These are phyloP conservation scores for Osmanthus fragrans DNA, from an alignment of 257 asterid species.

Conservation along the genomic window DNA sequence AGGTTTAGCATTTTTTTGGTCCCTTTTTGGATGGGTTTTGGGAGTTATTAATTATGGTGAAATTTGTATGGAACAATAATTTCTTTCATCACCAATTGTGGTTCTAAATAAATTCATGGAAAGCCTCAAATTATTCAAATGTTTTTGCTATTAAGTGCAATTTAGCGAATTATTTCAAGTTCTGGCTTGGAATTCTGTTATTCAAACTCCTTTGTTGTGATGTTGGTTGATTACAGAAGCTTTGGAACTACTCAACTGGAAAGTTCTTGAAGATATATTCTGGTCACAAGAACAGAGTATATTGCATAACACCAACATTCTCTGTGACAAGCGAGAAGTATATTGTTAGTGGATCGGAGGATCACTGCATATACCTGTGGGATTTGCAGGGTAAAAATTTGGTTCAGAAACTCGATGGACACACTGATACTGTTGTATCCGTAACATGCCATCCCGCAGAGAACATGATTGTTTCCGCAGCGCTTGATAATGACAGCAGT, in stretches of 20 bases:
- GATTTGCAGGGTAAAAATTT: conserved; percentile 67
- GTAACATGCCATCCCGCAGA: conserved; percentile 65
- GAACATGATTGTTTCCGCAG: conserved; percentile 84
- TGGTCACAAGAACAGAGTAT: conserved; percentile 70
- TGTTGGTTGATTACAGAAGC: conserved; percentile 52
- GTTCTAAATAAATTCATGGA: not conserved
- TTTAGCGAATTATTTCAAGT: not conserved
- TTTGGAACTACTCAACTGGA: conserved; percentile 74
- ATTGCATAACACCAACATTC: conserved; percentile 70
- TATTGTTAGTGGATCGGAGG: conserved; percentile 91
- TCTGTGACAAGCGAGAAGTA: conserved; percentile 73
- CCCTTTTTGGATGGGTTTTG: not conserved
- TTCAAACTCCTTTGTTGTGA: not conserved
- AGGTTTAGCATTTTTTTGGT: not conserved
- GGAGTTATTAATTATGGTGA: not conserved
- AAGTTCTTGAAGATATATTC: conserved; percentile 61
- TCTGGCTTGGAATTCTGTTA: not conserved
- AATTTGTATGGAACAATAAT: not conserved
- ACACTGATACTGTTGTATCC: conserved; percentile 68
- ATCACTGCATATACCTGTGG: conserved; percentile 77
- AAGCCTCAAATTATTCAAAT: not conserved
- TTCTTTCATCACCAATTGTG: not conserved
- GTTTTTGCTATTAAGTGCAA: not conserved
- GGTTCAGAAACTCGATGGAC: conserved; percentile 86
- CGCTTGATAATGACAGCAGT: conserved; percentile 72